These are phyloP conservation scores for Diaporthe sp. DNA, from an alignment of 2,329 filamentous ascomycete species.

Conservation along the genomic window DNA sequence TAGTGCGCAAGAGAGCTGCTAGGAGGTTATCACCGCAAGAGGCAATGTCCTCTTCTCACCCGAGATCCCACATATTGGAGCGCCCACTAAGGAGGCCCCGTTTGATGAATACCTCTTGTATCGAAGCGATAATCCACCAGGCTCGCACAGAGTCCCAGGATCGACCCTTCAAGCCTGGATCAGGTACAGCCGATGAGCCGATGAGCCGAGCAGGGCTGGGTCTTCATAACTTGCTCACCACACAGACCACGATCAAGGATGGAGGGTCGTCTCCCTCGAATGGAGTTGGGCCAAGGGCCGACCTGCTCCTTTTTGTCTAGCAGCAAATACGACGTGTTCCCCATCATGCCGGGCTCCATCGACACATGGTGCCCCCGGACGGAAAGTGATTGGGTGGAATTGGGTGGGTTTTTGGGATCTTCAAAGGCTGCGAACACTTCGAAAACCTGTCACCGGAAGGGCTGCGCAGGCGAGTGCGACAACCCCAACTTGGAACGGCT, in stretches of 20 bases:
- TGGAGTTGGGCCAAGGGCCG: not conserved
- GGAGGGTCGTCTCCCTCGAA: not conserved
- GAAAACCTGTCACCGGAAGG: not conserved
- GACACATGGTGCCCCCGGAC: not conserved
- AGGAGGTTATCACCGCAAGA: conserved; percentile 2
- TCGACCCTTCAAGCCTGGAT: not conserved
- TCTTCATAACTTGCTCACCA: not conserved
- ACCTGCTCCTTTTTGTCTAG: conserved; percentile 29
- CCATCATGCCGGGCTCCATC: not conserved
- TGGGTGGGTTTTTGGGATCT: not conserved
- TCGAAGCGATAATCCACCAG: not conserved
- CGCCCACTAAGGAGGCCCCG: not conserved
- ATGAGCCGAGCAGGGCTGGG: not conserved
- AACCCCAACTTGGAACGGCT: not conserved
- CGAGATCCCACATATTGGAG: not conserved
- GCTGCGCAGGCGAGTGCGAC: conserved; percentile 1
- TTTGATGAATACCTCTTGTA: conserved; percentile 23
- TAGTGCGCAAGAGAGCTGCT: not conserved
- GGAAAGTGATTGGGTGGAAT: not conserved
- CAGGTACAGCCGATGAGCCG: conserved; percentile 9
- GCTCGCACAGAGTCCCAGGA: not conserved
- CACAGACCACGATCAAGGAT: not conserved
- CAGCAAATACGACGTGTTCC: conserved; percentile 9
- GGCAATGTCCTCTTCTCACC: not conserved
- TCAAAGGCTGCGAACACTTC: not conserved